Conservation (phyloP, 306 rosid species). For the Dalbergia cultrata region DNA sequence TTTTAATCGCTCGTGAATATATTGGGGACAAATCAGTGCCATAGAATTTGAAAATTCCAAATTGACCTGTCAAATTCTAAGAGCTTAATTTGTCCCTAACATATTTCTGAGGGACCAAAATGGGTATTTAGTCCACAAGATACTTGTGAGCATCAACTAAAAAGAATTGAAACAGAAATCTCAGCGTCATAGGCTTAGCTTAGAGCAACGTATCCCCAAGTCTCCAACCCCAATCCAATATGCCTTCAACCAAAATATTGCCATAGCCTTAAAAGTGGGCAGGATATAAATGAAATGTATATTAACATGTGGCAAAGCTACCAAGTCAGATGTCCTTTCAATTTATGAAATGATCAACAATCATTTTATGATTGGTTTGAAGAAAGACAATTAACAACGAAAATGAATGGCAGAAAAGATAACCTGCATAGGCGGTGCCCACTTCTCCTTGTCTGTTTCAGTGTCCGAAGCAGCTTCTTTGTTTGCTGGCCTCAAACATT, state of each 20-base stretch:
- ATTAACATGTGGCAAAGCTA: background rate
- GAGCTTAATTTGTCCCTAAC: too few relatives aligned
- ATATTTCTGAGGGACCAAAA: too few relatives aligned
- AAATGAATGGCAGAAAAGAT: constrained; percentile 18
- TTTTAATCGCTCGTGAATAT: too few relatives aligned
- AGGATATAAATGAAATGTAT: background rate
- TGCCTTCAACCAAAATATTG: constrained; percentile 13
- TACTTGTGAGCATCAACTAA: constrained; percentile 28
- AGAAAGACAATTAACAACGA: constrained; percentile 3
- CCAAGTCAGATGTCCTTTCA: constrained; percentile 20
- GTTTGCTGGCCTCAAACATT: constrained; percentile 79
- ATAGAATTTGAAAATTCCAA: too few relatives aligned
- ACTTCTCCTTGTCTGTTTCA: constrained; percentile 72
- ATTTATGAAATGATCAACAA: constrained; percentile 3
- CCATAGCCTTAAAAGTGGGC: background rate
- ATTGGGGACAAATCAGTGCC: too few relatives aligned
- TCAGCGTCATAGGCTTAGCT: background rate
- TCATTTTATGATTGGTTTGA: background rate
- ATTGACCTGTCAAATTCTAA: too few relatives aligned
- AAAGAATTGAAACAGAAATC: constrained; percentile 16
- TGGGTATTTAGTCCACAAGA: background rate
- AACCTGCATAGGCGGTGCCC: constrained; percentile 79
- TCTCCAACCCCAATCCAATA: background rate
- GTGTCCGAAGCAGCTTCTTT: constrained; percentile 81
- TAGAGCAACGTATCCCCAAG: background rate